phyloP scores from a whole-genome alignment of 148 eudicot species.

The Fagopyrum esculentum region DNA sequence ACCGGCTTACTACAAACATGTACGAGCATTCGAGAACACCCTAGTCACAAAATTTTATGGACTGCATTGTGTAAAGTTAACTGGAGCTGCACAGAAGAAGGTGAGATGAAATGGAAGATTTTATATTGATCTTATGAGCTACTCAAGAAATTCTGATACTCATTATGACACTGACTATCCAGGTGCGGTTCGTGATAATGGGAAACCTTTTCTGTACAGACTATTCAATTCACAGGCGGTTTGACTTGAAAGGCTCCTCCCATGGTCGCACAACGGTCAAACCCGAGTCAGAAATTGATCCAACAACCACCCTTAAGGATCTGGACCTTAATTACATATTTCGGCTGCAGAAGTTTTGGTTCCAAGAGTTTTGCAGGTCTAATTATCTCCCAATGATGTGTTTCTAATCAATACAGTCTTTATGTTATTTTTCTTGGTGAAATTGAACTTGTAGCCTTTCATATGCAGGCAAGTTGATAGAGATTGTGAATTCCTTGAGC shows the following conservation, averaged over 20 bases:
- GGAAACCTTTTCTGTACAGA: slow-evolving; percentile 91
- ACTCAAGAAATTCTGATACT: slow-evolving; percentile 1
- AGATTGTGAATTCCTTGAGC: slow-evolving; percentile 69
- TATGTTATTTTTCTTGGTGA: neutral
- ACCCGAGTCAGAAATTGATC: slow-evolving; percentile 68
- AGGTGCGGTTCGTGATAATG: slow-evolving; percentile 94
- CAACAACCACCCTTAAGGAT: slow-evolving; percentile 85
- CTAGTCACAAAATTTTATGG: slow-evolving; percentile 49
- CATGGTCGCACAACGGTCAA: slow-evolving; percentile 80
- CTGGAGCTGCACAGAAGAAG: slow-evolving; percentile 55
- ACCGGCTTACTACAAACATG: slow-evolving; percentile 55
- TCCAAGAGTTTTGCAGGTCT: slow-evolving; percentile 82
- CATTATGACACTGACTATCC: slow-evolving; percentile 34
- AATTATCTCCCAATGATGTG: neutral
- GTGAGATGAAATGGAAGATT: slow-evolving; percentile 16
- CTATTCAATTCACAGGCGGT: slow-evolving; percentile 66
- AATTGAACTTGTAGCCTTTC: slow-evolving; percentile 14
- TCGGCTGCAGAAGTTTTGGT: slow-evolving; percentile 64
- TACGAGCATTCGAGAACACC: slow-evolving; percentile 42
- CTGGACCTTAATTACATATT: slow-evolving; percentile 73
- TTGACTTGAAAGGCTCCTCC: slow-evolving; percentile 88
- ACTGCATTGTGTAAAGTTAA: slow-evolving; percentile 53
- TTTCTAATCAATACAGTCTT: neutral
- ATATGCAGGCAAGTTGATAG: slow-evolving; percentile 64
- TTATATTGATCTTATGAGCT: neutral